Base-by-base conservation (phyloP, 352 stramenopile genomes). In the Pilasporangium apinafurcum region DNA sequence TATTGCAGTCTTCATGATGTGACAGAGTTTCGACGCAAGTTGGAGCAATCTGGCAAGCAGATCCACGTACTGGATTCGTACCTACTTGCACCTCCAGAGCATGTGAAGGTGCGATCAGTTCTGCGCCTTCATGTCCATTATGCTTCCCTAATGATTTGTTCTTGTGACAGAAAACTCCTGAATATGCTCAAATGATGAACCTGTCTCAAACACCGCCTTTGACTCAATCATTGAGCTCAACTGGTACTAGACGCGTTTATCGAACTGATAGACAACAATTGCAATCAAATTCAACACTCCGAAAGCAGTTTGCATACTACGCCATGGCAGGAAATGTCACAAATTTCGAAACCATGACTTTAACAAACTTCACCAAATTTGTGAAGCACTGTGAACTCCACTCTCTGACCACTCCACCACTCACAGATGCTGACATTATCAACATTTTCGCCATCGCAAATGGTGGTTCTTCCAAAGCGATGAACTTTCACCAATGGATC, bases 271-370 rank as follows among this genome's bases (percentile, higher is more conserved):
- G n/a, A n/a, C n/a, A 20, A n/a, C 16, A 10, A 10, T 21, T 39
- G 17, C 4, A 8, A 20, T 39, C 34, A 21, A 86, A 86, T 22
- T 24, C 60, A 29, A 75, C 67, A 12, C 71, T 85, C 9, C 71
- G 71, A 7, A 81, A 67, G 13, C 62, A 84, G 28, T 86, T 89
- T 31, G 63, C 68, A 6, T 78, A 68, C 39, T 89, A 89, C 57
- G 65, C 73, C 2, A 83, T 84, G 49, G 49, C 63, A 12, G 56
- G 71, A 4, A 82, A 72, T 32, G 56, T 83, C 8, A 86, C 58
- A 9, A 87, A 90, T 43, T 54, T 90, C 13, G 59, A 74, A 17
- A 72, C 62, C 21, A 83, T 90, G 33, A 72, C 59, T 9, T 64
- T 67, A 5, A 72, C 52, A 42, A 71, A 64, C 39, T 90, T 90